Base-by-base conservation (phyloP, 2,329 filamentous ascomycete genomes). In the Stachybotrys echinatus region DNA sequence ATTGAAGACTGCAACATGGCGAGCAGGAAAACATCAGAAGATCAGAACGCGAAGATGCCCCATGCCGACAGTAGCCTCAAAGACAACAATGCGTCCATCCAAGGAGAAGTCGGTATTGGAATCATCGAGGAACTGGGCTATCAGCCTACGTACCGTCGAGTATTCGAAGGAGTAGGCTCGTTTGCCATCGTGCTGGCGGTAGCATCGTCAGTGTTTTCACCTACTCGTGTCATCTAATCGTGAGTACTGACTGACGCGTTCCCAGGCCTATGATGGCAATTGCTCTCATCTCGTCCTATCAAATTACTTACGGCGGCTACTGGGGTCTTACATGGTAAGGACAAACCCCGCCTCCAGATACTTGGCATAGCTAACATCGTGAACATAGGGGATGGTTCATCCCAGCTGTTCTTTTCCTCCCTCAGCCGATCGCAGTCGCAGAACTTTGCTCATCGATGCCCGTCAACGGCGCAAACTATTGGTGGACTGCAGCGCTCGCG, bases 381-480 rank as follows among this genome's bases (percentile, higher is more conserved):
- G 7, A 31, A 31, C 37, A 6, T 12, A 48, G 47, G 47, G 47
- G 47, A 6, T 48, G 47, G 47, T 42, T 48, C n/a, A 43, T 48
- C 39, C 48, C 48, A 4, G 42, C 20, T 7, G 12, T 47, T 22
- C 10, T 50, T 6, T 42, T 50, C 18, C 5, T 50, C 5, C 37
- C 48, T 2, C 48, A 50, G 20, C n/a, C 44, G 6, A 34, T 50
- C 6, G 48, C 48, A 2, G 19, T 50, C 4, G 44, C 37, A 3
- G 48, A 50, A 21, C 38, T 50, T 4, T 50, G 37, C n/a, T 50
- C 48, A 2, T 47, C 48, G 21, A 50, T 50, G 48, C 48, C 48
- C 4, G 27, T 50, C 4, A 50, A 50, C 19, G 48, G 48, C 2
- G 45, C 20, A 7, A 22, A 19, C 8, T 50, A 50, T 20, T 50